Base-by-base conservation (phyloP, 192 early-diverging fungal genomes). In the Bifiguratus adelaidae region DNA sequence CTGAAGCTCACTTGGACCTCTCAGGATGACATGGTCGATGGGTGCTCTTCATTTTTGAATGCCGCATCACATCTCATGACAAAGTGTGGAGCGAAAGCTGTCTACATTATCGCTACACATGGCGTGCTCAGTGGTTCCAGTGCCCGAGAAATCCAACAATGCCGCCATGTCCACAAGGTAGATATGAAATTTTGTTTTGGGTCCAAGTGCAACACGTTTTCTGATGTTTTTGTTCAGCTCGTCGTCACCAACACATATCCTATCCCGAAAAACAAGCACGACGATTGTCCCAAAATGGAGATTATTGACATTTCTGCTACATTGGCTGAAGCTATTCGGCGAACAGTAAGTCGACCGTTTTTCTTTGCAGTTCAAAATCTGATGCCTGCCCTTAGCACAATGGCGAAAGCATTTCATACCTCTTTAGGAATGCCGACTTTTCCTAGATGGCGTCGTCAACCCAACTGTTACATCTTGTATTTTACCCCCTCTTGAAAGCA, bases 161-260 rank as follows among this genome's bases (percentile, higher is more conserved):
- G 60, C 24, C 49, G 58, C 2, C 53, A 52, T 24, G 52, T 65
- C 16, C 47, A 60, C 48, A 65, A 44, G 35, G 54, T 71, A 42
- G 13, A 44, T 15, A 34, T 20, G 11, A 34, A 36, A 16, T 29
- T 43, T 32, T 19, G 2, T 3, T 8, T 8, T 56, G 24, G 15
- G 11, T 55, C 16, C 9, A 20, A 29, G 9, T 16, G 38, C 26
- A 29, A 18, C 11, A 52, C 21, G 16, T 30, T 11, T 30, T 30
- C 16, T 27, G 21, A 28, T 26, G 18, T 30, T n/a, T 13, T 18
- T 32, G 4, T 22, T 41, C 48, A 60, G 58, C 61, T 88, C 38
- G 80, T 95, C 22, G 85, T 94, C 42, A 95, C 91, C 29, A 98
- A 95, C 67, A 77, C 88, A 4, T 93, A 89, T 60, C 92, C 91